These are phyloP conservation scores for Sporothrix phasma DNA, from an alignment of 2,329 filamentous ascomycete species.

Conservation along the genomic window DNA sequence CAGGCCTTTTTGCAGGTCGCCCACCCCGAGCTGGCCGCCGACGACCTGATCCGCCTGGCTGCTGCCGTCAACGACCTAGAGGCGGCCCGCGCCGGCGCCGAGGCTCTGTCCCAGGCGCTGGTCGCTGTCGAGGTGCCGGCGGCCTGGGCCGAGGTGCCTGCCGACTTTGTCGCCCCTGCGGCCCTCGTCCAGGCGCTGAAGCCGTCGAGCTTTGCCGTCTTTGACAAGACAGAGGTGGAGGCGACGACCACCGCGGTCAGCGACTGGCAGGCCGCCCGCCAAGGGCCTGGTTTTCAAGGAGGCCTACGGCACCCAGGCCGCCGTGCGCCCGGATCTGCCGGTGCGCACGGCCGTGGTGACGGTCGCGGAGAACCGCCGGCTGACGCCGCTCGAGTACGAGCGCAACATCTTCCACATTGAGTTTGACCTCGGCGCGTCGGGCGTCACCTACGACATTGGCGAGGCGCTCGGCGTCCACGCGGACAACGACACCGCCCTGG, in stretches of 20 bases:
- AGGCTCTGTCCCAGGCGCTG: slow-evolving; percentile 60
- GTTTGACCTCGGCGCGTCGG: slow-evolving; percentile 86
- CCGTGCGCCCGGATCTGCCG: slow-evolving; percentile 73
- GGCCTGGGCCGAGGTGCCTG: slow-evolving; percentile 64
- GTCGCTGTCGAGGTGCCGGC: slow-evolving; percentile 66
- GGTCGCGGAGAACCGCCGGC: slow-evolving; percentile 89
- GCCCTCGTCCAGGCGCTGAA: slow-evolving; percentile 54
- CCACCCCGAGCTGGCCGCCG: slow-evolving; percentile 52
- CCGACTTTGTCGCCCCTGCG: slow-evolving; percentile 41
- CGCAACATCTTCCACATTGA: slow-evolving; percentile 99
- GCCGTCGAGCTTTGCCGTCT: slow-evolving; percentile 71
- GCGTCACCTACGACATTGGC: slow-evolving; percentile 91
- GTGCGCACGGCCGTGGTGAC: slow-evolving; percentile 80
- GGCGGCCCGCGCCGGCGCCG: slow-evolving; percentile 39
- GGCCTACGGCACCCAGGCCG: slow-evolving; percentile 65
- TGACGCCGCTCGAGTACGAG: slow-evolving; percentile 82
- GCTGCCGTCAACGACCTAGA: slow-evolving; percentile 41
- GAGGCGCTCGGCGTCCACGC: slow-evolving; percentile 95
- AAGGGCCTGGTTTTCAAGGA: slow-evolving; percentile 92
- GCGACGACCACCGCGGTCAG: slow-evolving; percentile 52
- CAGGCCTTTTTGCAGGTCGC: slow-evolving; percentile 75
- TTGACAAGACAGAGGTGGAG: slow-evolving; percentile 67
- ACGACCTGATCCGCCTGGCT: slow-evolving; percentile 57
- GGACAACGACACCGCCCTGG: slow-evolving; percentile 74
- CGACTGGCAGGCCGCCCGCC: slow-evolving; percentile 73